Evolutionary conservation across 2,329 filamentous ascomycete genomes (phyloP), one percentile per base, ranked within the genome.

Genomic region (Trichophaea hybrida): DNA sequence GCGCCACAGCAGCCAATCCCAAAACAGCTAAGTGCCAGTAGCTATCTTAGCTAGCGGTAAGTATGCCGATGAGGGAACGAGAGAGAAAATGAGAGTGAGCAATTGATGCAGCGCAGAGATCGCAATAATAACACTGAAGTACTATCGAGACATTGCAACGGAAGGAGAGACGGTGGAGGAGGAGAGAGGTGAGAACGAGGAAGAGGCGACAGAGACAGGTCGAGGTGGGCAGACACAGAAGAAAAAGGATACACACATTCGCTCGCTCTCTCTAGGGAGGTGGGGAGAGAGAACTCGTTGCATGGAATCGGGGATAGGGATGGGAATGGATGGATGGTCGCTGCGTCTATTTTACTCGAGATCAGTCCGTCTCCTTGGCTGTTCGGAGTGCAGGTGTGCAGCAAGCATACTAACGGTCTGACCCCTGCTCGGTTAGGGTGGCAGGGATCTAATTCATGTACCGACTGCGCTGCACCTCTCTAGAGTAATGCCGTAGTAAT

Each of bases 341-440:
- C 24, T 24, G 24, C 24, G 24, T 24, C 24, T 24, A 46, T 46
- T 46, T 10, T 46, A 46, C 40, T 46, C 40, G 40, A 46, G 40
- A 46, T n/a, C 13, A 17, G n/a, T 17, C 40, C 24, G n/a, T 46
- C n/a, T 46, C 24, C 40, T 46, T 46, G 40, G 40, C 40, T n/a
- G 13, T 5, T 46, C 40, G n/a, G 40, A 46, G 24, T 6, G 40
- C 24, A 46, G 24, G 40, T 46, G 24, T 13, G 24, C 40, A n/a
- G 24, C 5, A 17, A 51, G n/a, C 48, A 51, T 12, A 5, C 31
- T 24, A 51, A 51, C 48, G 48, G 48, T 51, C 31, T 5, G 15
- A 15, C 48, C 48, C 48, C 31, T 51, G 48, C 48, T 51, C 48
- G 48, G 48, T 32, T 51, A 51, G 48, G 48, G 48, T 51, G 15